Evolutionary conservation across 208 protist species (phyloP), one percentile per base, ranked within the genome.

Genomic region (Herpetomonas samuelpessoai): DNA sequence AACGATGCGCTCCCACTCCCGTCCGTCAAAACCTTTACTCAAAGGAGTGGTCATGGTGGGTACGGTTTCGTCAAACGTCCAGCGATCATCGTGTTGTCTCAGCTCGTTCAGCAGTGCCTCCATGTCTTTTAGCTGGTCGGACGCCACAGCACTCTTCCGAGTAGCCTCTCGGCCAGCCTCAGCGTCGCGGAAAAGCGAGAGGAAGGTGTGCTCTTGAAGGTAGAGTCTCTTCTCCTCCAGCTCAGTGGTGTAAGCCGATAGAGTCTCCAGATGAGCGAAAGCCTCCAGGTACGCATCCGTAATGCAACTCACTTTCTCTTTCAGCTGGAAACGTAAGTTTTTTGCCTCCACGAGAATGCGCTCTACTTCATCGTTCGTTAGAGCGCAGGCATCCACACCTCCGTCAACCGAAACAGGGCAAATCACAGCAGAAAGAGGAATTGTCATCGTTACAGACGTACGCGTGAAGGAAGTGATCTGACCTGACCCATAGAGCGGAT

Each of bases 401-500:
- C 62, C 64, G 62, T 79, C 76, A 51, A 83, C 63, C 26, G 51
- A 49, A 41, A 90, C 65, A 3, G 76, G 58, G 35, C 71, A 80
- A 53, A 89, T 89, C 31, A 89, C 56, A 1, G 75, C 63, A 19
- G 78, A 85, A 45, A 74, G 51, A 1, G 78, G 82, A 39, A 84
- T 75, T 25, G 63, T 79, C 25, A 68, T 49, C 18, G 71, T 70
- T 9, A 81, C 75, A 21, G 81, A 82, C 10, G 81, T 88, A 27
- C 68, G 79, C 18, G 62, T 74, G 56, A 88, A 85, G 18, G 81
- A 85, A 6, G 70, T 84, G n/a, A 84, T 57, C 52, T 83, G 76
- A 19, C 65, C 76, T 16, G 74, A 57, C 0, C 19, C 44, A 14
- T 46, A 31, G 10, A 57, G 50, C 3, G 53, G 24, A 51, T 58